Percentiles rank a stretch among this genome's conserved stretches.
These are phyloP conservation scores for Puccinia brachypodii DNA, from an alignment of 1,284 basidiomycete species.

Conservation along the genomic window DNA sequence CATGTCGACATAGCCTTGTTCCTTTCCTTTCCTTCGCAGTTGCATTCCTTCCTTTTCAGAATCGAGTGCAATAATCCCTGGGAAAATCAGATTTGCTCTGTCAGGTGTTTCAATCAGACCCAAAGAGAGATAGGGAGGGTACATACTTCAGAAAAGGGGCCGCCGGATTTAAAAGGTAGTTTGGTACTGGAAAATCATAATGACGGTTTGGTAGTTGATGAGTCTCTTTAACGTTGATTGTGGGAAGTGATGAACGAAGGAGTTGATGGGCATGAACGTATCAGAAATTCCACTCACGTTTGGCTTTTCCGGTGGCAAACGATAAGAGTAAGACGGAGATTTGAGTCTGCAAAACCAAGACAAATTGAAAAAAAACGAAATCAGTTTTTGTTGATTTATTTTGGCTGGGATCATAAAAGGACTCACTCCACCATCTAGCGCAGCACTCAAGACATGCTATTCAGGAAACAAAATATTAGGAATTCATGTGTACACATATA, in stretches of 20 bases:
- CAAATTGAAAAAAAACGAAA: neutral
- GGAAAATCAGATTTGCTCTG: neutral
- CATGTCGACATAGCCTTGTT: too few species aligned
- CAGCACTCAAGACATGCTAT: conserved; percentile 49
- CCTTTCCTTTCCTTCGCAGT: neutral
- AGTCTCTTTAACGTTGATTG: neutral
- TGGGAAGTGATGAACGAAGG: neutral
- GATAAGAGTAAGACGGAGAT: conserved; percentile 43
- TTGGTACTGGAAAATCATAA: conserved; percentile 7
- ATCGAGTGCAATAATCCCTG: conserved; percentile 46
- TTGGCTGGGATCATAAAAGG: neutral
- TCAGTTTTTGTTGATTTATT: neutral
- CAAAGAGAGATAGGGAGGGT: neutral
- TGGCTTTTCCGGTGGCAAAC: conserved; percentile 39
- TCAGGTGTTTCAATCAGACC: neutral
- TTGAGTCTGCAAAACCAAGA: conserved; percentile 29
- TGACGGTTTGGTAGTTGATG: neutral
- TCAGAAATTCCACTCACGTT: conserved; percentile 21
- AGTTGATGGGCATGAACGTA: neutral
- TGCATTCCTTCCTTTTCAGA: conserved; percentile 8
- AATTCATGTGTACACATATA: neutral
- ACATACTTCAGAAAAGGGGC: conserved; percentile 40
- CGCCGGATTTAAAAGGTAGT: conserved; percentile 45
- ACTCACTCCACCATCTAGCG: conserved; percentile 48
- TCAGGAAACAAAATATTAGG: neutral